Percentiles rank a stretch among this genome's conserved stretches.
Evolutionary conservation across 805 yeast genomes (phyloP).

Genomic region (Candida tallmaniae): DNA sequence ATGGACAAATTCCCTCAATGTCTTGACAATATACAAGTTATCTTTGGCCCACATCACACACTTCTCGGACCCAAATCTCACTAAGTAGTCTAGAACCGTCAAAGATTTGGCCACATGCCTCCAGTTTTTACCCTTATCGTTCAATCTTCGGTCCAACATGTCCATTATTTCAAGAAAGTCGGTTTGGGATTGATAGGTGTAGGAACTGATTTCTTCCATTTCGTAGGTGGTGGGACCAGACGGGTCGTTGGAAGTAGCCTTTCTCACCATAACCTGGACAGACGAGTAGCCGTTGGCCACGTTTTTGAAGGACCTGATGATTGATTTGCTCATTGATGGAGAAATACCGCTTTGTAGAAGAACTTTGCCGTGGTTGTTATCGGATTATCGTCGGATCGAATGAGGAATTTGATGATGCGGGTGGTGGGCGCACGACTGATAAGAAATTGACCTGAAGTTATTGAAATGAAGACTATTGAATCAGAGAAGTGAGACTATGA

Average conservation of each 20-base stretch:
- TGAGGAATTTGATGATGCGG: too few relatives aligned
- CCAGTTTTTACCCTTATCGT: conserved; percentile 97
- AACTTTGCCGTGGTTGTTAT: too few relatives aligned
- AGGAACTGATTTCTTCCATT: conserved; percentile 78
- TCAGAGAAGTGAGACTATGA: too few relatives aligned
- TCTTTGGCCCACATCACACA: conserved; percentile 91
- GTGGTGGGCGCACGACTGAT: too few relatives aligned
- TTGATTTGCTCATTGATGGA: conserved; percentile 11
- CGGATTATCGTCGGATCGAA: too few relatives aligned
- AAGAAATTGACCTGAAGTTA: too few relatives aligned
- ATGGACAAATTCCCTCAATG: conserved; percentile 84
- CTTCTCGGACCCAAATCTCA: conserved; percentile 80
- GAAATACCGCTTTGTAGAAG: too few relatives aligned
- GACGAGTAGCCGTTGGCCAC: conserved; percentile 85
- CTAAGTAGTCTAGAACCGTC: conserved; percentile 82
- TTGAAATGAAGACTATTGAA: too few relatives aligned
- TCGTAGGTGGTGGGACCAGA: conserved; percentile 76
- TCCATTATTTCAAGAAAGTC: conserved; percentile 90
- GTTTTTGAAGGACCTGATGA: conserved; percentile 82
- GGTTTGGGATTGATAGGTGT: conserved; percentile 61
- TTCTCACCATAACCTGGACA: conserved; percentile 83
- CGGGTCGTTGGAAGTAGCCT: conserved; percentile 86
- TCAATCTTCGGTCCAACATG: conserved; percentile 84
- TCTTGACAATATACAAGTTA: conserved; percentile 81
- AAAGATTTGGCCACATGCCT: conserved; percentile 90